phyloP scores from a whole-genome alignment of 768 basidiomycete species.

The Boletus eberwhitei region DNA sequence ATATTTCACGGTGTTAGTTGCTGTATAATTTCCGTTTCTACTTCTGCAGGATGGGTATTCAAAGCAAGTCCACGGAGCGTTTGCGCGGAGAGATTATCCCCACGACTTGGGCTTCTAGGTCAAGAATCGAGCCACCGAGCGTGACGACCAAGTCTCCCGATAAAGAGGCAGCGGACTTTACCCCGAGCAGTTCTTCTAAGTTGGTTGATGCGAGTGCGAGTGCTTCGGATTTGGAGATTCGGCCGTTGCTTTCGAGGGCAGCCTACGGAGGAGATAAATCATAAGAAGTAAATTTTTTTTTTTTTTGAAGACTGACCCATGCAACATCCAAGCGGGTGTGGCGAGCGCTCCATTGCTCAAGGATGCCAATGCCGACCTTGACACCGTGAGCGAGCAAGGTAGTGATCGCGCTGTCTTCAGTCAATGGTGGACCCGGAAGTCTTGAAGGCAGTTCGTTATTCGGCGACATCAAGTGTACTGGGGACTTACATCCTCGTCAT shows the following conservation, averaged over 20 bases:
- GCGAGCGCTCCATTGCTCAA: slow-evolving; percentile 67
- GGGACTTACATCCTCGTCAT: slow-evolving; percentile 33
- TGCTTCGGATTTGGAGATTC: slow-evolving; percentile 44
- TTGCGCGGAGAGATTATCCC: slow-evolving; percentile 51
- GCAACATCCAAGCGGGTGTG: slow-evolving; percentile 77
- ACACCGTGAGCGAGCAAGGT: slow-evolving; percentile 67
- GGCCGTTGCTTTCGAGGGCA: slow-evolving; percentile 37
- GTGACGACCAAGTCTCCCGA: slow-evolving; percentile 56
- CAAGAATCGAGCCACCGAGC: slow-evolving; percentile 51
- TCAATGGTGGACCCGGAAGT: slow-evolving; percentile 31
- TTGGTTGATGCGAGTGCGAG: slow-evolving; percentile 53
- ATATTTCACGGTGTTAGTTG: not conserved
- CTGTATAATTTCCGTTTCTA: slow-evolving; percentile 8
- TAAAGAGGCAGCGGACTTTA: slow-evolving; percentile 11
- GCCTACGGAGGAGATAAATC: slow-evolving; percentile 28
- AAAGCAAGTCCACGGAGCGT: slow-evolving; percentile 50
- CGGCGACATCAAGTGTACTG: not conserved
- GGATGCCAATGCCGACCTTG: slow-evolving; percentile 64
- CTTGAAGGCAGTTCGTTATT: slow-evolving; percentile 17
- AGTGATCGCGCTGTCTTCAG: slow-evolving; percentile 50
- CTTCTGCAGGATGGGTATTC: slow-evolving; percentile 10
- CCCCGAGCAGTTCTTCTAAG: slow-evolving; percentile 45
- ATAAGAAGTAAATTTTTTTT: no score
- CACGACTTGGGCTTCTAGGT: slow-evolving; percentile 44
- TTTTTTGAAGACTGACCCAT: slow-evolving; percentile 67